phyloP scores from a whole-genome alignment of 2,329 filamentous ascomycete genomes.

The Sordariomycetes sp. region DNA sequence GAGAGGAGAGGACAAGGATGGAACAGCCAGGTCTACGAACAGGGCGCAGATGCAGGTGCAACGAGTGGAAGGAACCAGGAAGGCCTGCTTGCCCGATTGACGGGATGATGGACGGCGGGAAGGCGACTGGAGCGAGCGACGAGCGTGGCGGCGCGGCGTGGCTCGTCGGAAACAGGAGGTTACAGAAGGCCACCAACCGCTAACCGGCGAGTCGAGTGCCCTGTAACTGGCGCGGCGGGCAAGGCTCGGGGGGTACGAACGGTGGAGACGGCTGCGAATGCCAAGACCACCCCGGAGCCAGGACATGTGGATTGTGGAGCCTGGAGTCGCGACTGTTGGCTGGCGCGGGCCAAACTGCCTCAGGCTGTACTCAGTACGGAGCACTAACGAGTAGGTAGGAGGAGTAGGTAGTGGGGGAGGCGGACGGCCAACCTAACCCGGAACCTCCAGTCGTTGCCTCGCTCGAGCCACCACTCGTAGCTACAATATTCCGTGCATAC shows the following conservation, averaged over 20 bases:
- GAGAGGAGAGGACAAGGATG: background rate
- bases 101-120: constrained; percentile 1
- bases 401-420: too few species aligned
- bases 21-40: background rate
- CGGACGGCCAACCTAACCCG: too few species aligned
- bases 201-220: background rate
- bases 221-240: background rate
- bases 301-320: constrained; percentile 1
- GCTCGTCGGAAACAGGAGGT: too few species aligned
- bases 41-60: constrained; percentile 1
- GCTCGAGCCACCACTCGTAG: too few species aligned
- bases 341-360: too few species aligned
- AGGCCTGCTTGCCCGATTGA: background rate
- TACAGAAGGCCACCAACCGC: background rate
- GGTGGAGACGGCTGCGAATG: background rate
- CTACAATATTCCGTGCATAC: too few species aligned
- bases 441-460: too few species aligned
- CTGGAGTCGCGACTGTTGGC: too few species aligned
- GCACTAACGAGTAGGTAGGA: too few species aligned
- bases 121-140: background rate
- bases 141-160: too few species aligned
- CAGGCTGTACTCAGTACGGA: too few species aligned
- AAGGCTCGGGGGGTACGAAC: background rate
- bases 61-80: background rate
- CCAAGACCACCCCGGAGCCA: background rate